Evolutionary conservation across 306 rosid species (phyloP), one percentile per base, ranked within the genome.

Genomic region (Malus orientalis): DNA sequence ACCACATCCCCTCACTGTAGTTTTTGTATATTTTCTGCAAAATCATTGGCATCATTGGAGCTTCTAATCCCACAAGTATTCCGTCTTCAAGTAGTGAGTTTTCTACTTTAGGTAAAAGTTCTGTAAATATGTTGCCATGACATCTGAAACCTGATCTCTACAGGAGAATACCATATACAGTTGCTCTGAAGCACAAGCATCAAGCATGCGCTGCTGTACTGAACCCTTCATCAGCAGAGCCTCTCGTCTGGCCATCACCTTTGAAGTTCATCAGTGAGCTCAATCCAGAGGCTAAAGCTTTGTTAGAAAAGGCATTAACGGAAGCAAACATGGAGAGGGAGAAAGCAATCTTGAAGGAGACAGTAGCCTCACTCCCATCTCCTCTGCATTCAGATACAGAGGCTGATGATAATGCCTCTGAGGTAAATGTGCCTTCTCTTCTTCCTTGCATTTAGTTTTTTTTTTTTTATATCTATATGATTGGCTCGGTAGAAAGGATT

Each of bases 171-270:
- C 98, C 98, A 4, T 87, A 85, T 68, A 19, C 84, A 1, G 87
- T 93, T 76, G 97, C 98, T 74, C 76, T 89, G 64, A 91, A 88
- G 88, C 84, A 83, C 84, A 91, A 88, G 79, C 87, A 88, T 63
- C 77, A 67, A 67, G 82, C 86, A 22, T 93, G 98, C 51, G 98
- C 98, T 54, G 89, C 89, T 51, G 78, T 93, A 42, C 87, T 93
- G 58, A 82, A 93, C 73, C 97, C 97, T 44, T 88, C 97, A 63
- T 77, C 98, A 27, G 96, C 96, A 20, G 97, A 92, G 75, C 98
- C 92, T 2, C 93, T 93, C 59, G 96, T 93, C 73, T 93, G 98
- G 98, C 98, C 98, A 63, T 88, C 98, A 10, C 96, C 95, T 9
- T 74, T 93, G 71, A 89, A 91, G 86, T 89, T 93, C 84, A 91